phyloP scores from a whole-genome alignment of 352 stramenopile species.

The Pythium aphanidermatum region DNA sequence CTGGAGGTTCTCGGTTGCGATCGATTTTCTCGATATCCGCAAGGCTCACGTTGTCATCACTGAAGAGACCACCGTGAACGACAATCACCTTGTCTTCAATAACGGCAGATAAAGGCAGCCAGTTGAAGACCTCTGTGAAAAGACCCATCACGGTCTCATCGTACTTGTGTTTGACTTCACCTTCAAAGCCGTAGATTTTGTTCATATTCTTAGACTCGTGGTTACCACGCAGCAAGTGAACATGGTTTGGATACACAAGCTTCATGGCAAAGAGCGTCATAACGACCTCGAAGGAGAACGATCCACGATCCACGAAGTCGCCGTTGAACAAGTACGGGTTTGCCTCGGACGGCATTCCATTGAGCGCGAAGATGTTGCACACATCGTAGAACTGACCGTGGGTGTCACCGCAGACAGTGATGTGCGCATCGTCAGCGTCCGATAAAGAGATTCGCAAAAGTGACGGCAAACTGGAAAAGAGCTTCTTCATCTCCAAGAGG shows the following conservation, averaged over 20 bases:
- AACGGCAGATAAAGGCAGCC: slow-evolving; percentile 92
- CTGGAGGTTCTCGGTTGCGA: slow-evolving; percentile 92
- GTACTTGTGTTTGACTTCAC: slow-evolving; percentile 99
- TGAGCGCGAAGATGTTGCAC: slow-evolving; percentile 99
- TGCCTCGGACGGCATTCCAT: slow-evolving; percentile 90
- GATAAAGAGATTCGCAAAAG: slow-evolving; percentile 84
- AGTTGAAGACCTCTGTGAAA: slow-evolving; percentile 99
- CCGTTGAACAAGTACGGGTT: slow-evolving; percentile 99
- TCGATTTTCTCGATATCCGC: slow-evolving; percentile 95
- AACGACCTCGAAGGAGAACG: slow-evolving; percentile 98
- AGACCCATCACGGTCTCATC: slow-evolving; percentile 98
- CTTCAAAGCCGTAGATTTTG: slow-evolving; percentile 99
- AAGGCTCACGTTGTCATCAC: slow-evolving; percentile 91
- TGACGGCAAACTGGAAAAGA: slow-evolving; percentile 87
- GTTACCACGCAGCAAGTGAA: slow-evolving; percentile 96
- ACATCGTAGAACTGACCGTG: slow-evolving; percentile 99
- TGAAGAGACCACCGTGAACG: slow-evolving; percentile 96
- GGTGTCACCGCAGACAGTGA: slow-evolving; percentile 98
- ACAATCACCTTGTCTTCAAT: slow-evolving; percentile 96
- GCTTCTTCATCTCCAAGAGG: slow-evolving; percentile 89
- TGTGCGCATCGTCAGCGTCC: slow-evolving; percentile 54
- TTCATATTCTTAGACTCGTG: slow-evolving; percentile 99
- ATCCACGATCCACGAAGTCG: slow-evolving; percentile 99
- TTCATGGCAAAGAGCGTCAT: slow-evolving; percentile 97
- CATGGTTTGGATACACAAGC: slow-evolving; percentile 88